Evolutionary conservation across 371 early-diverging fungal genomes (phyloP), one percentile per base, ranked within the genome.

Genomic region (Neoconidiobolus thromboides): DNA sequence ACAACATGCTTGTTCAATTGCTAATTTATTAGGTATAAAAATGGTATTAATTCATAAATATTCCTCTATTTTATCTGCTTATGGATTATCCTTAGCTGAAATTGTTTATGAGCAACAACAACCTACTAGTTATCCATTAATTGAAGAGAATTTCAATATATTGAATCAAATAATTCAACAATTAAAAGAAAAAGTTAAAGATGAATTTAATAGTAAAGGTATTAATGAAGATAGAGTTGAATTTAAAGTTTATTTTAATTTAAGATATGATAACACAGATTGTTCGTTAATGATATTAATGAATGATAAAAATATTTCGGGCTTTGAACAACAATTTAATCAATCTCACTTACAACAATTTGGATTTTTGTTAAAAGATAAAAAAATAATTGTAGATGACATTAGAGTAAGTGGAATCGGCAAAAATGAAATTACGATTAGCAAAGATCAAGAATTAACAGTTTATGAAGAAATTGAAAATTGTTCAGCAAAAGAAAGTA

Each of bases 251-350:
- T 93, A 83, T 66, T 72, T 93, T 42, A 93, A 94, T 68, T 65
- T 96, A 61, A 85, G 95, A 15, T 96, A 91, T 68, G 79, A 91
- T 15, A 94, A 95, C 9, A 94, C 97, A 0, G 93, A 94, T 66
- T 87, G 87, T n/a, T 80, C 91, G 0, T 64, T 96, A 48, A 95
- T 95, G 95, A 91, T 89, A 0, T 72, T 81, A 9, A 76, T 87
- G 64, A 80, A 86, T 0, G 52, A 63, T 7, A 68, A 70, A n/a
- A 67, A 68, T 38, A 61, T 64, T 14, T 83, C 83, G 83, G 74
- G 79, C 63, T 84, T 83, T 64, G 69, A 70, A 44, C 48, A 53
- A 0, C 68, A 71, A 0, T 96, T 93, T 70, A 73, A 76, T 10
- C 64, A 70, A 36, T 68, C 79, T 50, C 87, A 96, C 69, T 69